Evolutionary conservation across 352 stramenopile species (phyloP).

Genomic region (Saprolegnia parasitica): DNA sequence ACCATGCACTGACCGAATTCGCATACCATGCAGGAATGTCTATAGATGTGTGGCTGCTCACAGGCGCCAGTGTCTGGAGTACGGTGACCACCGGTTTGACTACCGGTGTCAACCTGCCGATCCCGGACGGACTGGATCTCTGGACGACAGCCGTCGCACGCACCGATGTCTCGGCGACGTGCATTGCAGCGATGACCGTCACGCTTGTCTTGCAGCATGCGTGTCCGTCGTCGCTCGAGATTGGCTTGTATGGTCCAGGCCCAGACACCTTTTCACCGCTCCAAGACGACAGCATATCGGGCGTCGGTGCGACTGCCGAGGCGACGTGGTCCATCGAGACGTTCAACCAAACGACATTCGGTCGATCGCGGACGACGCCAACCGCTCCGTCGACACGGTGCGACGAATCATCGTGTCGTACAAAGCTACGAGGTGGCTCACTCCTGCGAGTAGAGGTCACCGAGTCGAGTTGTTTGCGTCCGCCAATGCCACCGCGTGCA

Average conservation of each 20-base stretch:
- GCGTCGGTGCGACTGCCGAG: conserved; percentile 39
- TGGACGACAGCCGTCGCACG: conserved; percentile 46
- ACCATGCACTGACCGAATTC: not conserved
- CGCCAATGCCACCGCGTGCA: conserved; percentile 38
- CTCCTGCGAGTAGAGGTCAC: conserved; percentile 34
- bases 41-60: conserved; percentile 52
- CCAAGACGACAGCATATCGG: conserved; percentile 42
- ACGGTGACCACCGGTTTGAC: conserved; percentile 45
- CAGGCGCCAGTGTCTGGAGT: conserved; percentile 33
- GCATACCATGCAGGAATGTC: not conserved
- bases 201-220: conserved; percentile 50
- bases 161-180: conserved; percentile 37
- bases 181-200: conserved; percentile 44
- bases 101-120: conserved; percentile 34
- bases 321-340: conserved; percentile 43
- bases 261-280: conserved; percentile 48
- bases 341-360: conserved; percentile 31
- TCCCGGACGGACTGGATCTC: conserved; percentile 47
- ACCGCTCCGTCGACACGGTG: conserved; percentile 39
- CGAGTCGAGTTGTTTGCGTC: conserved; percentile 38
- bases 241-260: conserved; percentile 59
- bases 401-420: no score
- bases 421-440: conserved; percentile 12
- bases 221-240: conserved; percentile 45
- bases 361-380: conserved; percentile 36